Base-by-base conservation (phyloP, 257 asterid genomes). In the Lantana camara region DNA sequence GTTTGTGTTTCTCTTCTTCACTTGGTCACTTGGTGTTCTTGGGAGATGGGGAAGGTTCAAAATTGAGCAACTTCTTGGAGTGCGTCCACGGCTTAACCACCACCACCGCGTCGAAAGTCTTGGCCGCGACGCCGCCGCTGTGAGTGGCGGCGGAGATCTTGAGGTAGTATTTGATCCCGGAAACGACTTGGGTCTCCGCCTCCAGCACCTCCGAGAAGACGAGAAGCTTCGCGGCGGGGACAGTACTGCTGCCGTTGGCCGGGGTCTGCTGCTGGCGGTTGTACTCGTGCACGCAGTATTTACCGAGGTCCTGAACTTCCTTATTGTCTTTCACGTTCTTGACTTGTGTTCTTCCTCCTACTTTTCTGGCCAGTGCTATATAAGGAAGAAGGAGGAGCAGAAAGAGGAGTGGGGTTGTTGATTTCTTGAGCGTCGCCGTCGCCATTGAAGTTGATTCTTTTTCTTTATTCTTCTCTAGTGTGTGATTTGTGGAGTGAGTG, bases 111-210 rank as follows among this genome's bases (percentile, higher is more conserved):
- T 83, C 76, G 21, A 67, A 90, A 9, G 32, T 71, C 68, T 22
- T 46, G 2, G 75, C 59, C 15, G 37, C 62, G 13, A 30, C 6
- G 1, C 68, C 67, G 15, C 70, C 73, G 11, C 46, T 17, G 16
- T 61, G 48, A 0, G 59, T 12, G 19, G 61, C 60, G 14, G 92
- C 88, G 0, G 79, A 58, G 73, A 90, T 82, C 68, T 68, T 79
- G 32, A 90, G 82, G 61, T 85, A 85, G 60, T 87, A 87, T 30
- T 87, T 90, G 41, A 83, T 66, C 9, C 96, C 96, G 21, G 96
- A 60, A 20, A 90, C 95, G 21, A 90, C 97, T 77, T 90, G 97
- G 15, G 73, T 73, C 81, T 87, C 81, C 0, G 92, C 97, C 58
- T 66, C 83, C 63, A 81, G 79, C 38, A 90, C 96, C 50, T 70